Base-by-base conservation (phyloP, 345 rosid genomes). In the Pugionium cornutum region DNA sequence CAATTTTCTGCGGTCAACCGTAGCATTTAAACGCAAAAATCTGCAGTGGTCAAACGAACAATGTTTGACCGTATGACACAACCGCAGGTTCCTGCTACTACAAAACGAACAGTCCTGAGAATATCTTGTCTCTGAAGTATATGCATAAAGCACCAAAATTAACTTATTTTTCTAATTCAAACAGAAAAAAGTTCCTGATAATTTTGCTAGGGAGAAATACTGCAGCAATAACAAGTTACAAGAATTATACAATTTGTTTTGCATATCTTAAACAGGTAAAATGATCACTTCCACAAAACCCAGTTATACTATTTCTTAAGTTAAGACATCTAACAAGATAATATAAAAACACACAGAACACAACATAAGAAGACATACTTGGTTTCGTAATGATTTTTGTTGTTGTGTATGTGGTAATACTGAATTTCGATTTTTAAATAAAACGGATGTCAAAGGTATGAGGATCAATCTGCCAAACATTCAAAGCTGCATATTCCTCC, bases 381-480 rank as follows among this genome's bases (percentile, higher is more conserved):
- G 40, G 34, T 33, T 9, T 34, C 60, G 10, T 40, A 18, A 18
- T 18, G 18, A 18, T 18, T 18, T 18, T 18, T 18, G 18, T 18
- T 18, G 18, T 18, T 18, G 18, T 18, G 18, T 18, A 18, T 18
- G 18, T 18, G 18, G 18, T 18, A 18, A 18, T 26, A 27, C 46
- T 31, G 51, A 40, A 37, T 6, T 11, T 44, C 5, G 83, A 79
- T 69, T 85, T 86, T 85, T 86, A 64, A 25, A 89, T 94, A 58
- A 94, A 91, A 58, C 92, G 88, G 69, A 91, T 88, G 74, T 94
- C 95, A 67, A 94, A 94, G 67, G 96, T 84, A 77, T 79, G 77
- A 37, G 92, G 96, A 76, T 88, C 95, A 65, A 94, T 91, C 82
- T 86, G 96, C 97, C 99, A 94, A 65, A 94, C 97, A 37, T 94